Evolutionary conservation across 495 filamentous ascomycete genomes (phyloP).

Genomic region (Podospora australis): DNA sequence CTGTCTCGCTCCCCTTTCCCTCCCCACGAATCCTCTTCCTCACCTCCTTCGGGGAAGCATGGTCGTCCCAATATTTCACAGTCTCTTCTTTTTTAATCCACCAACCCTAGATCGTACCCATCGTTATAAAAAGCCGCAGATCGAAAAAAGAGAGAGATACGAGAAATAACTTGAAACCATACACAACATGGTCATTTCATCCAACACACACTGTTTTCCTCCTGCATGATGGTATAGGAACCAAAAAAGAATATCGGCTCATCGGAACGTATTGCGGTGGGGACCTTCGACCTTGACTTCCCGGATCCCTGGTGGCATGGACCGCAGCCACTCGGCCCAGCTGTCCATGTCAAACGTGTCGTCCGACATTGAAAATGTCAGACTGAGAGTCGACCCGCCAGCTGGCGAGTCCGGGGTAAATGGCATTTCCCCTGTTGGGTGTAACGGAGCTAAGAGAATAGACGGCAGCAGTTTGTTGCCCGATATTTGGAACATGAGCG

Average conservation of each 20-base stretch:
- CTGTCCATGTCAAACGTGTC: constrained; percentile 35
- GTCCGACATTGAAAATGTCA: constrained; percentile 39
- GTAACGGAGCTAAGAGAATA: constrained; percentile 36
- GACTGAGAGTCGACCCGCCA: constrained; percentile 28
- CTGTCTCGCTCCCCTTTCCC: no score
- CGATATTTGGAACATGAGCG: constrained; percentile 41
- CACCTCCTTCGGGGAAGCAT: no score
- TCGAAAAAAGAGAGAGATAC: background rate
- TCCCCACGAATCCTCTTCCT: no score
- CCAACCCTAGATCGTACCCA: no score
- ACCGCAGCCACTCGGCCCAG: constrained; percentile 46
- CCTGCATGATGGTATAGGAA: no score
- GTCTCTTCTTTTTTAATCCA: no score
- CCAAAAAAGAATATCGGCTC: constrained; percentile 14
- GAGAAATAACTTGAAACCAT: background rate
- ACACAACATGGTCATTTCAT: constrained; percentile 14
- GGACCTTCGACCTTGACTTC: constrained; percentile 43
- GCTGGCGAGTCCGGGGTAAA: constrained; percentile 21
- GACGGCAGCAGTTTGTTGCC: constrained; percentile 39
- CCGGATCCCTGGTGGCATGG: constrained; percentile 42
- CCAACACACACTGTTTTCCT: background rate
- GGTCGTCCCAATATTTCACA: no score
- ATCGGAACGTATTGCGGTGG: constrained; percentile 40
- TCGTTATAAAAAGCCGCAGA: no score
- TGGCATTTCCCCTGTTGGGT: constrained; percentile 16